Evolutionary conservation across 2,329 filamentous ascomycete genomes (phyloP).

Genomic region (Verticillium longisporum): DNA sequence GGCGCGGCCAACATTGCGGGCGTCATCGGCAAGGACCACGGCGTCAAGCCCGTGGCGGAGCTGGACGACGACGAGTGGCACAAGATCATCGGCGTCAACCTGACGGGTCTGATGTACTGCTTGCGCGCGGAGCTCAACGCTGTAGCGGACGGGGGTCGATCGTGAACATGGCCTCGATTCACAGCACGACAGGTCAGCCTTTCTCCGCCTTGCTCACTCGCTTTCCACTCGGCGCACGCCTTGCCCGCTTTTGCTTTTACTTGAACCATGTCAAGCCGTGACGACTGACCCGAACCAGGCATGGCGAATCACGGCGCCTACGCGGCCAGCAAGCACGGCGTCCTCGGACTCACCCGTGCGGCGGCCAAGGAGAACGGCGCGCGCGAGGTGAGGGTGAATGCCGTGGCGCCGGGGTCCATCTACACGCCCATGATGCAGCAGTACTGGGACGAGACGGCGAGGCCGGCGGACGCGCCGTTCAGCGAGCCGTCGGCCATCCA

Average conservation of each 20-base stretch:
- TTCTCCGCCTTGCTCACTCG: conserved; percentile 3
- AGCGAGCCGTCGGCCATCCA: not conserved
- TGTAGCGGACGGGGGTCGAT: conserved; percentile 39
- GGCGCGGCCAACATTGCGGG: conserved; percentile 49
- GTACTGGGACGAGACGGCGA: not conserved
- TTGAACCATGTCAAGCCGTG: no score
- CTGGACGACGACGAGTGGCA: conserved; percentile 37
- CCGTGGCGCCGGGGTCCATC: conserved; percentile 22
- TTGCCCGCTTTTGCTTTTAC: no score
- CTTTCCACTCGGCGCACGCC: no score
- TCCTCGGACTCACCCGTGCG: conserved; percentile 24
- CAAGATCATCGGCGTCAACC: conserved; percentile 57
- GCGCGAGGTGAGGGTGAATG: conserved; percentile 32
- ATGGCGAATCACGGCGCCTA: conserved; percentile 24
- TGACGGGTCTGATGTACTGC: not conserved
- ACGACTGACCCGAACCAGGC: conserved; percentile 7
- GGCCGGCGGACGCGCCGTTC: not conserved
- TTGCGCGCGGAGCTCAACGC: not conserved
- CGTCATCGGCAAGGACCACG: conserved; percentile 17
- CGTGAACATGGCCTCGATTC: conserved; percentile 47
- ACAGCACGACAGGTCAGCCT: conserved; percentile 22
- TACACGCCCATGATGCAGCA: conserved; percentile 16
- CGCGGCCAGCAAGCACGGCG: conserved; percentile 27
- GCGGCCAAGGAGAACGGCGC: conserved; percentile 30
- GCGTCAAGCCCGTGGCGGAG: conserved; percentile 23